Conservation (phyloP, 2,329 filamentous ascomycete species). For the Xylariaceae sp. region DNA sequence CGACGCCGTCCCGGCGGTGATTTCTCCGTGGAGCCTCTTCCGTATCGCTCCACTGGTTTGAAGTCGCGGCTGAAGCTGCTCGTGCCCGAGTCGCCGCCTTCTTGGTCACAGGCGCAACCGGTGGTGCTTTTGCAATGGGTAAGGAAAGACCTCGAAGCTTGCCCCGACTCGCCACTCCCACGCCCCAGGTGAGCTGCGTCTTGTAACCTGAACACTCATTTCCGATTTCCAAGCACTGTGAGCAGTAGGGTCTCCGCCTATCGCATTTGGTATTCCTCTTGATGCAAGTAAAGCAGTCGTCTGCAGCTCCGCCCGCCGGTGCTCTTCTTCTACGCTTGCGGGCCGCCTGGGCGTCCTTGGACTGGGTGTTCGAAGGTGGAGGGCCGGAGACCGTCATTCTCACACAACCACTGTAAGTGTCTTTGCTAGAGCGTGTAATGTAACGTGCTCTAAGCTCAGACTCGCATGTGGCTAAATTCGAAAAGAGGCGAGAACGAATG, state of each 20-base stretch:
- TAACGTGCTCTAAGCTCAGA: slow-evolving; percentile 23
- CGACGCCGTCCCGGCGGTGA: slow-evolving; percentile 36
- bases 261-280: slow-evolving; percentile 85
- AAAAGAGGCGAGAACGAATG: slow-evolving; percentile 14
- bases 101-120: slow-evolving; percentile 48
- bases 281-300: slow-evolving; percentile 92
- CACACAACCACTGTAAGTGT: slow-evolving; percentile 19
- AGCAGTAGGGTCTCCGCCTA: slow-evolving; percentile 87
- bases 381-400: slow-evolving; percentile 48
- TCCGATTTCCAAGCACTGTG: slow-evolving; percentile 85
- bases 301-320: slow-evolving; percentile 80
- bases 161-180: slow-evolving; percentile 90
- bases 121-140: slow-evolving; percentile 59
- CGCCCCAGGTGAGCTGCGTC: slow-evolving; percentile 93
- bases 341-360: slow-evolving; percentile 49
- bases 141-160: slow-evolving; percentile 88
- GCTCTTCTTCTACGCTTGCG: slow-evolving; percentile 81
- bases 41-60: slow-evolving; percentile 37
- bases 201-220: slow-evolving; percentile 96
- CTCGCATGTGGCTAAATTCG: slow-evolving; percentile 23
- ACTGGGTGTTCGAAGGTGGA: slow-evolving; percentile 39
- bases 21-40: slow-evolving; percentile 34
- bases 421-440: slow-evolving; percentile 17
- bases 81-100: slow-evolving; percentile 43
- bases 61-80: slow-evolving; percentile 40